phyloP scores from a whole-genome alignment of 2,329 filamentous ascomycete genomes.

The Reticulascus tulasneorum region DNA sequence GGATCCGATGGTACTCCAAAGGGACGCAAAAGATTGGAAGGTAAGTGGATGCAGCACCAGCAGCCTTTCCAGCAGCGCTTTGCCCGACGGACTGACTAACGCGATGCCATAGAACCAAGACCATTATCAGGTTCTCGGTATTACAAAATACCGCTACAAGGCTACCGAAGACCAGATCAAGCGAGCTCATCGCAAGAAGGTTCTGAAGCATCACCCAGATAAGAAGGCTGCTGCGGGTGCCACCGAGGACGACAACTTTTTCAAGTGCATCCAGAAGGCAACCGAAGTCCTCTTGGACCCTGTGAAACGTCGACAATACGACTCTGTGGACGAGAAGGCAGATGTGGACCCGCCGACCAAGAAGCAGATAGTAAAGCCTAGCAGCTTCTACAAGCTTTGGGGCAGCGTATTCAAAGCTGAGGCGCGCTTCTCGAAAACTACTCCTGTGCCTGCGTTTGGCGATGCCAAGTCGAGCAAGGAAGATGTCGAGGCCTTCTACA shows the following conservation, averaged over 20 bases:
- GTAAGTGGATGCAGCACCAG: constrained; percentile 40
- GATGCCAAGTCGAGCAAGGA: constrained; percentile 80
- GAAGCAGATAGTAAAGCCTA: constrained; percentile 73
- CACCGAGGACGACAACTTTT: constrained; percentile 94
- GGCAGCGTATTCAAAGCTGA: constrained; percentile 85
- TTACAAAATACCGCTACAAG: constrained; percentile 86
- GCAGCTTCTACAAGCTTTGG: constrained; percentile 97
- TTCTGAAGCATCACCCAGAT: constrained; percentile 96
- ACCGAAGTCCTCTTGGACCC: constrained; percentile 92
- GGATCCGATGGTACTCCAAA: constrained; percentile 84
- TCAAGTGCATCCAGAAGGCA: constrained; percentile 99
- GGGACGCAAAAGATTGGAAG: constrained; percentile 99
- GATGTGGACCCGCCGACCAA: constrained; percentile 90
- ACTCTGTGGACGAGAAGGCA: constrained; percentile 91
- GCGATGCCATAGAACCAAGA: constrained; percentile 69
- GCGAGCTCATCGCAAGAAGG: constrained; percentile 98
- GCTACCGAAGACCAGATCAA: constrained; percentile 99
- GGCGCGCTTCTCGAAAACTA: constrained; percentile 83
- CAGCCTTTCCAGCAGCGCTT: not conserved
- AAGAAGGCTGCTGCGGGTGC: constrained; percentile 92
- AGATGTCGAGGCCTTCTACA: constrained; percentile 94
- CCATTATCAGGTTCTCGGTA: constrained; percentile 92
- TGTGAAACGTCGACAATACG: constrained; percentile 87
- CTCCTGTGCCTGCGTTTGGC: constrained; percentile 85
- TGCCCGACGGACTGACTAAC: constrained; percentile 1